Evolutionary conservation across 495 filamentous ascomycete genomes (phyloP).

Genomic region (Tetracladium marchalianum): DNA sequence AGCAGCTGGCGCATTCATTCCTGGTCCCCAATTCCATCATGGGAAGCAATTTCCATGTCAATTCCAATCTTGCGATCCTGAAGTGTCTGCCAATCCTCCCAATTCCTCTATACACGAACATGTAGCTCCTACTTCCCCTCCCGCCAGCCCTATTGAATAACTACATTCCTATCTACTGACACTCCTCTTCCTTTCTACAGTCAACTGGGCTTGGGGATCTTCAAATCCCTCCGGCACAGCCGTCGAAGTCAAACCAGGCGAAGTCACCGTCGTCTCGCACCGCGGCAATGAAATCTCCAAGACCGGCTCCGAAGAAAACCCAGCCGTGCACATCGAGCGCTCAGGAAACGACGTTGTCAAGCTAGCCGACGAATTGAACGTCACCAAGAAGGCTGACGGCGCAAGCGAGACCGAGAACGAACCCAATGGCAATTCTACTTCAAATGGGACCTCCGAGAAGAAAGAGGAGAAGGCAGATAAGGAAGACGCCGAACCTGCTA

Average conservation of each 20-base stretch:
- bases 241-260: conserved; percentile 44
- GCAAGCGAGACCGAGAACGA: not conserved
- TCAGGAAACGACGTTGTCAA: conserved; percentile 58
- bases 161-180: too few species aligned
- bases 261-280: conserved; percentile 46
- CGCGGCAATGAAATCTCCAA: conserved; percentile 52
- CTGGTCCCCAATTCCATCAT: too few species aligned
- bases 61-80: too few species aligned
- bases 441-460: conserved; percentile 20
- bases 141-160: too few species aligned
- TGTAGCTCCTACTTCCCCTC: too few species aligned
- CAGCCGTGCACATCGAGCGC: conserved; percentile 45
- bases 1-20: not conserved
- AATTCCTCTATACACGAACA: too few species aligned
- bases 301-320: conserved; percentile 45
- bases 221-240: conserved; percentile 43
- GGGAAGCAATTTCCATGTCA: too few species aligned
- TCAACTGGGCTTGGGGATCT: conserved; percentile 48
- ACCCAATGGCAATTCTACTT: conserved; percentile 12
- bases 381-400: conserved; percentile 25
- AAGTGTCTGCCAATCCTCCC: too few species aligned
- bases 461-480: conserved; percentile 19
- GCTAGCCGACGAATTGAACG: conserved; percentile 40
- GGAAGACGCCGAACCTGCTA: conserved; percentile 5
- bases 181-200: conserved; percentile 19